Evolutionary conservation across 331 rosid genomes (phyloP), one percentile per base, ranked within the genome.

Genomic region (Cydonia oblonga): DNA sequence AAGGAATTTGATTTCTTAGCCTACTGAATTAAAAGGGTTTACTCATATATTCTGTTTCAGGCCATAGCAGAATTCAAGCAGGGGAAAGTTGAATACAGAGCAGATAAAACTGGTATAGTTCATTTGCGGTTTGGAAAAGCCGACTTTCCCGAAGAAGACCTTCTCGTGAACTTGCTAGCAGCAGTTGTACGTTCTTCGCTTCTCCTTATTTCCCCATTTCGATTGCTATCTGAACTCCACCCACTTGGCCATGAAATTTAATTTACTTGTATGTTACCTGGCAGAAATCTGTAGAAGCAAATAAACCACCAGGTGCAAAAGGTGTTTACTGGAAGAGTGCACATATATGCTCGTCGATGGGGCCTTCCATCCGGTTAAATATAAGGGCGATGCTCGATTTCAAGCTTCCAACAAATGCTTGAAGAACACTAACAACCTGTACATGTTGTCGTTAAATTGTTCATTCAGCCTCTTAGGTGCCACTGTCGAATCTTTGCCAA

Each of bases 251-350:
- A 26, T 46, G 32, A 6, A 28, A 11, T 28, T 35, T 69, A 52
- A 38, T 74, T 29, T 52, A 23, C 23, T 0, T 3, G 6, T 63
- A 25, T 42, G 8, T 63, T 61, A 73, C 81, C 60, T 67, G 42
- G 59, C 96, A 95, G 98, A 95, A 81, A 91, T 95, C 98, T 2
- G 81, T 95, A 26, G 97, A 95, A 69, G 53, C 92, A 32, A 95
- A 95, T 73, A 95, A 95, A 81, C 97, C 98, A 30, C 32, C 96
- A 0, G 98, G 98, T 32, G 98, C 98, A 0, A 95, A 91, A 76
- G 98, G 98, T 15, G 96, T 95, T 57, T 95, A 95, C 87, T 95
- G 98, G 98, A 95, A 91, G 80, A 95, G 97, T 24, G 97, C 96
- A 1, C 96, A 87, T 63, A 71, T 95, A 71, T 95, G 98, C 88